Percentiles rank a stretch among this genome's conserved stretches.
phyloP scores from a whole-genome alignment of 768 basidiomycete species.

The Agrocybe pediades region DNA sequence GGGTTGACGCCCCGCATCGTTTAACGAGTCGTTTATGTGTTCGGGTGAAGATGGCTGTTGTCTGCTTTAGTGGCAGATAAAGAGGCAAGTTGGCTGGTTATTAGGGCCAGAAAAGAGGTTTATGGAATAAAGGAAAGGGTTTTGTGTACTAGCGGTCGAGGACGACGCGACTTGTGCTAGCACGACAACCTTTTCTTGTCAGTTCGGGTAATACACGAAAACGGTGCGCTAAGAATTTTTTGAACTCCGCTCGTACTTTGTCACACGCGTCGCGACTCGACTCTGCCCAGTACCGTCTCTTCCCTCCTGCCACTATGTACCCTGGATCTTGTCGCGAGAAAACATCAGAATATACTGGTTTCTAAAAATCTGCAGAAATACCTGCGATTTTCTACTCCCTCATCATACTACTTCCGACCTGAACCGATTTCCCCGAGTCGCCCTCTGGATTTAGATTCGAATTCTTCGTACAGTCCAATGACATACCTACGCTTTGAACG shows the following conservation, averaged over 20 bases:
- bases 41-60: neutral
- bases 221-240: neutral
- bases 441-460: no score
- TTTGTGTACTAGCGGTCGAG: neutral
- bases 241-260: neutral
- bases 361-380: no score
- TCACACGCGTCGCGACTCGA: neutral
- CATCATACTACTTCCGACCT: no score
- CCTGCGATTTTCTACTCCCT: no score
- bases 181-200: neutral
- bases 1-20: constrained; percentile 26
- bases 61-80: neutral
- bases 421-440: no score
- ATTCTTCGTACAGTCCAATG: no score
- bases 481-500: no score
- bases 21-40: neutral
- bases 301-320: neutral
- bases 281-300: neutral
- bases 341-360: no score
- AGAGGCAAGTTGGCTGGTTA: neutral
- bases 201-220: neutral
- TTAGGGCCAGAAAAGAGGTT: neutral
- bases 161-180: neutral
- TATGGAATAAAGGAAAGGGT: neutral
- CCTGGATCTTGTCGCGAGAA: no score